Evolutionary conservation across 208 protist genomes (phyloP), one percentile per base, ranked within the genome.

Genomic region (Acanthamoeba healyi): DNA sequence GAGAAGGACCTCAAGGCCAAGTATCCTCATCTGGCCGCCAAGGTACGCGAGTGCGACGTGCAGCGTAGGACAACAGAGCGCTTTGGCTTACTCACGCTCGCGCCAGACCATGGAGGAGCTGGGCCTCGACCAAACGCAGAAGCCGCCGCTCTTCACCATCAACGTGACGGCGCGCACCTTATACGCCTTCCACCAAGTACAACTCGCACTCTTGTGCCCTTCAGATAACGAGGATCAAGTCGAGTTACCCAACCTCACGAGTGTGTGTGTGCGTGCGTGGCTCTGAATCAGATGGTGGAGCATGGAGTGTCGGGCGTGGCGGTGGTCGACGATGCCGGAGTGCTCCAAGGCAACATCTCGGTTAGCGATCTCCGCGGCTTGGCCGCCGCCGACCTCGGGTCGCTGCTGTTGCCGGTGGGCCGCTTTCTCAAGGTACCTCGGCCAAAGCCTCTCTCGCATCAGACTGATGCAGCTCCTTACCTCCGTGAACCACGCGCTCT

Each of bases 301-400:
- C 40, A 86, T 44, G 61, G 61, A 29, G 77, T 86, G 12, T 86
- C 77, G 3, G 77, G 22, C 9, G 46, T 86, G 46, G 77, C 77
- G 22, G 46, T 86, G 26, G 77, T 86, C 14, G 46, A 86, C 46
- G 77, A 86, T 15, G 77, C 24, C 1, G 77, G 77, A 0, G 44
- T 86, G 1, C 38, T 86, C 1, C 17, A 86, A 44, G 77, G 77
- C 40, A 86, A 86, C 77, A 19, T 86, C 4, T 86, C 77, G 0
- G 77, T 86, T 9, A 86, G 77, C 46, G 77, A 86, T 22, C 77
- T 86, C 7, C 77, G 77, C 0, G 77, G 77, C n/a, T 38, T 86
- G 10, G 77, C n/a, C 3, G 77, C 77, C 10, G 34, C 77, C 38
- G 77, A 86, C 15, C 46, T 86, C 0, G 77, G 77, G 22, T 86